Percentiles rank a stretch among this genome's conserved stretches.
phyloP scores from a whole-genome alignment of 2,329 filamentous ascomycete genomes.

The Pseudopyrenochaeta lycopersici region DNA sequence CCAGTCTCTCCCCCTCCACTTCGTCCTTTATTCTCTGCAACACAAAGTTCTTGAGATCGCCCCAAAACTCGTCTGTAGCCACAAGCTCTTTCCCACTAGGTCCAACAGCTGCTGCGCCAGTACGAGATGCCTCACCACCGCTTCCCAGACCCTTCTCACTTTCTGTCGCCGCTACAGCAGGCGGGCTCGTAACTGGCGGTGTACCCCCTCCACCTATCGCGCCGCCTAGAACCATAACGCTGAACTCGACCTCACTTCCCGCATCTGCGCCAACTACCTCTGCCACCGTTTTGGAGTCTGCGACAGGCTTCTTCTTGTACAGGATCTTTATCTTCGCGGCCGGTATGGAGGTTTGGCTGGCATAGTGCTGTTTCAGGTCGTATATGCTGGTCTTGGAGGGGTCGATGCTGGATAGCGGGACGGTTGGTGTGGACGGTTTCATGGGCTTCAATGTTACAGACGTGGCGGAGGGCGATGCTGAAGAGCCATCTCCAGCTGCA shows the following conservation, averaged over 20 bases:
- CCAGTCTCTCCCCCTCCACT: slow-evolving; percentile 69
- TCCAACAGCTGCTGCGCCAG: slow-evolving; percentile 58
- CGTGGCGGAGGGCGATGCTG: slow-evolving; percentile 56
- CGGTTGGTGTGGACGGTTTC: slow-evolving; percentile 67
- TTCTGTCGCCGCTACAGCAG: slow-evolving; percentile 63
- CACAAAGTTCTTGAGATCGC: slow-evolving; percentile 82
- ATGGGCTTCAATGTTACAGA: slow-evolving; percentile 76
- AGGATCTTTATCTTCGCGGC: slow-evolving; percentile 83
- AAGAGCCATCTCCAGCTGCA: slow-evolving; percentile 55
- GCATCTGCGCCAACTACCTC: slow-evolving; percentile 72
- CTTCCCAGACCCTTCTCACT: slow-evolving; percentile 53
- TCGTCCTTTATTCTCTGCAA: slow-evolving; percentile 79
- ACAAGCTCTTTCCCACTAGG: slow-evolving; percentile 69
- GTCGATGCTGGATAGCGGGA: slow-evolving; percentile 69
- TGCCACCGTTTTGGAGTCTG: slow-evolving; percentile 78
- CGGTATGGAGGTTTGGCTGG: slow-evolving; percentile 66
- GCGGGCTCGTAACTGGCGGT: slow-evolving; percentile 54
- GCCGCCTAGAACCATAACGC: slow-evolving; percentile 85
- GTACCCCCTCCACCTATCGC: slow-evolving; percentile 53
- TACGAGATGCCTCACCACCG: slow-evolving; percentile 12
- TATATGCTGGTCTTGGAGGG: slow-evolving; percentile 76
- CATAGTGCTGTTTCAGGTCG: slow-evolving; percentile 77
- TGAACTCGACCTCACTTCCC: slow-evolving; percentile 72
- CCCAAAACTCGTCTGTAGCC: slow-evolving; percentile 81
- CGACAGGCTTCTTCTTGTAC: slow-evolving; percentile 84